phyloP scores from a whole-genome alignment of 441 rosid species.

The Biscutella laevigata region DNA sequence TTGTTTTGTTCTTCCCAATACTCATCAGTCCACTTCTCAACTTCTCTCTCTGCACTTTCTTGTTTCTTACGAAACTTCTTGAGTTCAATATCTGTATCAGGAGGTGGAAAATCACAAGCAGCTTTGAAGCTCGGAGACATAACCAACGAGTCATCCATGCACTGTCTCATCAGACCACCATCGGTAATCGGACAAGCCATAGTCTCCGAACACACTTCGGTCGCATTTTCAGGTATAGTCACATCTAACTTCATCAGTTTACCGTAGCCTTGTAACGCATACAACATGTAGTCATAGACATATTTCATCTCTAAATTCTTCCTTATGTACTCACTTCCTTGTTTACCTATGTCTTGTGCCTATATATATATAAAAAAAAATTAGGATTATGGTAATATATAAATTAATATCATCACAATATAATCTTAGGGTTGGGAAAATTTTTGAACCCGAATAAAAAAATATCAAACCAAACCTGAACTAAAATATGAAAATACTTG shows the following conservation, averaged over 20 bases:
- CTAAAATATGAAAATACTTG: no score
- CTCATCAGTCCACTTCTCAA: constrained; percentile 43
- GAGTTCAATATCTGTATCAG: constrained; percentile 31
- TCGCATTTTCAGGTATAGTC: constrained; percentile 30
- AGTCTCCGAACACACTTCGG: constrained; percentile 39
- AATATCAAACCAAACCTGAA: no score
- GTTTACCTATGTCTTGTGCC: constrained; percentile 43
- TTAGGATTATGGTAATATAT: no score
- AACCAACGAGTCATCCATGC: constrained; percentile 56
- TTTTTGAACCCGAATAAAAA: no score
- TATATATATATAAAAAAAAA: neutral
- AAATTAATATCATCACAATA: no score
- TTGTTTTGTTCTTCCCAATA: constrained; percentile 29
- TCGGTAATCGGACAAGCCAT: constrained; percentile 31
- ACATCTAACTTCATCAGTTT: constrained; percentile 60
- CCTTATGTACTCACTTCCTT: constrained; percentile 40
- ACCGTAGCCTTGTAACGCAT: constrained; percentile 43
- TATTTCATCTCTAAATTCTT: constrained; percentile 45
- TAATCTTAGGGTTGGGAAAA: no score
- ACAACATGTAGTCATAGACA: constrained; percentile 69
- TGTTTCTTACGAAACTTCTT: constrained; percentile 28
- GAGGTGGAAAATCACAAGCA: constrained; percentile 50
- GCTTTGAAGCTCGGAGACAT: constrained; percentile 28
- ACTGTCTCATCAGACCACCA: constrained; percentile 31
- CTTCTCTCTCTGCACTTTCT: constrained; percentile 28